Percentiles rank a stretch among this genome's conserved stretches.
Evolutionary conservation across 2,329 filamentous ascomycete species (phyloP).

Genomic region (Pseudogymnoascus destructans): DNA sequence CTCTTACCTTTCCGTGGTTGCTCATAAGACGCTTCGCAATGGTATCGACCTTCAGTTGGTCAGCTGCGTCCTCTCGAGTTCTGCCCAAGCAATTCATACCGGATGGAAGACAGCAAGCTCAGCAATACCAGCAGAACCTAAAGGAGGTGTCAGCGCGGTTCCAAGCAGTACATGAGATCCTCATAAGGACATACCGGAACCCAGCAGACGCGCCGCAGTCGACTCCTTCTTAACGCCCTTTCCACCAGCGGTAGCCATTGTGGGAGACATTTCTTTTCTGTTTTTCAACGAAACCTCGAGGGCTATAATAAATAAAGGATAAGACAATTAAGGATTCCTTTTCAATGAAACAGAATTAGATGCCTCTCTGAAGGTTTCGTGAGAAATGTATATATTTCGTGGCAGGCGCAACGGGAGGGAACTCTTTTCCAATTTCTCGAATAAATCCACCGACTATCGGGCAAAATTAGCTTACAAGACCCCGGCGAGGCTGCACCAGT

Average conservation of each 20-base stretch:
- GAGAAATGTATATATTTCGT: neutral
- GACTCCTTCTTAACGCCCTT: constrained; percentile 73
- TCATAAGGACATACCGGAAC: constrained; percentile 55
- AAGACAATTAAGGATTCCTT: constrained; percentile 9
- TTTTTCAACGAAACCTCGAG: constrained; percentile 6
- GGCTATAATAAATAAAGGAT: constrained; percentile 1
- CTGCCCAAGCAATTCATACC: constrained; percentile 34
- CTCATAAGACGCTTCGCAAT: constrained; percentile 99
- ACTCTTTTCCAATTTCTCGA: constrained; percentile 6
- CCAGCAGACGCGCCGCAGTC: constrained; percentile 72
- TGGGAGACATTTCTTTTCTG: constrained; percentile 4
- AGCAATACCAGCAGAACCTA: constrained; percentile 84
- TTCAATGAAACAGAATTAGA: neutral
- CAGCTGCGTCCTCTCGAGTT: constrained; percentile 15
- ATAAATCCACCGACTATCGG: constrained; percentile 7
- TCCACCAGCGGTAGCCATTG: constrained; percentile 28
- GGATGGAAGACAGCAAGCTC: constrained; percentile 90
- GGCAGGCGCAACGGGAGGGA: neutral
- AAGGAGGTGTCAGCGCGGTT: constrained; percentile 14
- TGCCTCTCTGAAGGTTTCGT: neutral
- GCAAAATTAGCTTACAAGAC: neutral
- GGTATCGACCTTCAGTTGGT: constrained; percentile 65
- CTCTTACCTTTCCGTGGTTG: constrained; percentile 65
- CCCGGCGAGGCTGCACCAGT: constrained; percentile 5
- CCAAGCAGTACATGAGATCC: constrained; percentile 2